A percentile compares a stretch with the other conserved stretches of the same genome.
Evolutionary conservation across 225 moss, liverwort and hornwort genomes (phyloP).

Genomic region (Physcomitrellopsis africana): DNA sequence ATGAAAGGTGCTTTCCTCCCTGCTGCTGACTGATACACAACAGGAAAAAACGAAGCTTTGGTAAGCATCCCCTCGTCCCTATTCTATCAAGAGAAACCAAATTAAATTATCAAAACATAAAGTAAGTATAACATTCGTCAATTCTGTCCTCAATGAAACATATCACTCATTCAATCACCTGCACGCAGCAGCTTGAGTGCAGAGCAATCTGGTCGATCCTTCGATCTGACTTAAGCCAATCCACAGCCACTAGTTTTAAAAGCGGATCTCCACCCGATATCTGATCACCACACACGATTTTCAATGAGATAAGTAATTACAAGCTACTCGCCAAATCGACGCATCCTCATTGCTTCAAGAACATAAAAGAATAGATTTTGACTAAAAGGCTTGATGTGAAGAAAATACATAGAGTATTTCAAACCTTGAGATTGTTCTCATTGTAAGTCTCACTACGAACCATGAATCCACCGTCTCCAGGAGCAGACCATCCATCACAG

Average conservation of each 20-base stretch:
- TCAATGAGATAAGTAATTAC: conserved; percentile 11
- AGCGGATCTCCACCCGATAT: conserved; percentile 74
- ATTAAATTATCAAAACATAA: neutral
- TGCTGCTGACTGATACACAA: conserved; percentile 53
- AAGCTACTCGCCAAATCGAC: neutral
- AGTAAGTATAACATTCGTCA: neutral
- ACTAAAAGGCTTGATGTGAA: neutral
- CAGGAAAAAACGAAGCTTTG: conserved; percentile 8
- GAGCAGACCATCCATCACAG: conserved; percentile 66
- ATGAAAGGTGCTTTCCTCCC: conserved; percentile 68
- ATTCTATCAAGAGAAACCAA: conserved; percentile 17
- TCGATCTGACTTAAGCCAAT: conserved; percentile 59
- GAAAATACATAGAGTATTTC: neutral
- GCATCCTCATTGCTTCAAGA: neutral
- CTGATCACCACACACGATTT: conserved; percentile 37
- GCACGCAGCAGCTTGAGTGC: conserved; percentile 61
- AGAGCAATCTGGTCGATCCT: conserved; percentile 64
- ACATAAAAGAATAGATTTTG: neutral
- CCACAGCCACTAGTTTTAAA: conserved; percentile 66
- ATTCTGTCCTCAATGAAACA: neutral
- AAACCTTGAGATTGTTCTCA: conserved; percentile 70
- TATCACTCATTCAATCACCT: conserved; percentile 45
- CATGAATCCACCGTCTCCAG: conserved; percentile 67
- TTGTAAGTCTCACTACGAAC: conserved; percentile 70
- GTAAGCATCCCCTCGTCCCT: conserved; percentile 11